Evolutionary conservation across 768 basidiomycete species (phyloP).

Genomic region (Leccinellum luteum): DNA sequence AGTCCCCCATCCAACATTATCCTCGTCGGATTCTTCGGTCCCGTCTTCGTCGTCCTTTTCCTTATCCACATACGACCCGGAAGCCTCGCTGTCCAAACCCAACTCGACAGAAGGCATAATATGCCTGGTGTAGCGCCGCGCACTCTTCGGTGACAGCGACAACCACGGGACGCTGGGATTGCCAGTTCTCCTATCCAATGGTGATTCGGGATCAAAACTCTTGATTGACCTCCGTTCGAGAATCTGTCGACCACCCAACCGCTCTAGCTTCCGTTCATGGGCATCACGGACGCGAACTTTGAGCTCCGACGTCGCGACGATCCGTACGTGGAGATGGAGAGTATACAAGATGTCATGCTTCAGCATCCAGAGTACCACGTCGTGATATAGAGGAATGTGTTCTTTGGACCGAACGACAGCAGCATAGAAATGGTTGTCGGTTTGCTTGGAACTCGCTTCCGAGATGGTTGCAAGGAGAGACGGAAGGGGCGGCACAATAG

Average conservation of each 20-base stretch:
- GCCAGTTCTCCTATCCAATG: slow-evolving; percentile 12
- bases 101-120: slow-evolving; percentile 46
- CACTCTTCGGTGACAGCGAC: slow-evolving; percentile 53
- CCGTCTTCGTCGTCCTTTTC: slow-evolving; percentile 30
- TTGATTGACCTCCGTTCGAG: slow-evolving; percentile 23
- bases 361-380: slow-evolving; percentile 89
- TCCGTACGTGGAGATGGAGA: slow-evolving; percentile 80
- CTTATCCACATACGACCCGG: slow-evolving; percentile 28
- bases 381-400: slow-evolving; percentile 65
- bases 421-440: slow-evolving; percentile 75
- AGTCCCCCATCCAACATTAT: slow-evolving; percentile 48
- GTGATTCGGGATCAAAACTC: slow-evolving; percentile 19
- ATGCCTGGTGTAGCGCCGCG: slow-evolving; percentile 44
- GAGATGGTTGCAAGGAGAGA: slow-evolving; percentile 75
- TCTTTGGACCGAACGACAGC: slow-evolving; percentile 72
- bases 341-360: slow-evolving; percentile 83
- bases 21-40: slow-evolving; percentile 46
- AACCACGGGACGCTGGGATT: slow-evolving; percentile 42
- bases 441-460: slow-evolving; percentile 57
- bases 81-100: slow-evolving; percentile 38
- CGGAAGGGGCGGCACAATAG: slow-evolving; percentile 67
- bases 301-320: slow-evolving; percentile 74
- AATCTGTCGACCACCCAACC: slow-evolving; percentile 9
- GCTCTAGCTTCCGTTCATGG: slow-evolving; percentile 38
- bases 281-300: slow-evolving; percentile 64